Percentiles rank a stretch among this genome's conserved stretches.
Conservation (phyloP, 768 basidiomycete species). For the Leccinum broughii region DNA sequence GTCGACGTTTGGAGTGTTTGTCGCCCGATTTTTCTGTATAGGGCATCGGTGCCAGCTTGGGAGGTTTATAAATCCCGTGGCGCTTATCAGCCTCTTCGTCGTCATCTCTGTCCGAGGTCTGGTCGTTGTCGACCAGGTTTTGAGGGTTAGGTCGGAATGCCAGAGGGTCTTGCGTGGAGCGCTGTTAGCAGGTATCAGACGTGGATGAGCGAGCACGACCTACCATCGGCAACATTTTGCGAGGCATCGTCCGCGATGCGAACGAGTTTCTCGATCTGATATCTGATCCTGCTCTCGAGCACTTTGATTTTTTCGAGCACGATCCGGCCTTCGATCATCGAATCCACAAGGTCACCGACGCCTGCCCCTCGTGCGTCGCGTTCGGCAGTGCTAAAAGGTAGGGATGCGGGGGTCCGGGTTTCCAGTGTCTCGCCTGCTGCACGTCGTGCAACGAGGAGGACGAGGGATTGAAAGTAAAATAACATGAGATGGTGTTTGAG, state of each 20-base stretch:
- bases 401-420: slow-evolving; percentile 46
- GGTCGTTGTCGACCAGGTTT: slow-evolving; percentile 55
- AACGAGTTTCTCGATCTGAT: slow-evolving; percentile 95
- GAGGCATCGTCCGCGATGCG: slow-evolving; percentile 66
- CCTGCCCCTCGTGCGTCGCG: slow-evolving; percentile 55
- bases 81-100: slow-evolving; percentile 21
- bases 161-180: slow-evolving; percentile 66
- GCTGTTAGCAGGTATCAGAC: not conserved
- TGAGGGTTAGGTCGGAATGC: slow-evolving; percentile 90
- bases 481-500: slow-evolving; percentile 84
- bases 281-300: slow-evolving; percentile 84
- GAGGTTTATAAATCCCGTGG: slow-evolving; percentile 77
- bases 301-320: slow-evolving; percentile 87
- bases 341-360: slow-evolving; percentile 77
- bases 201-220: slow-evolving; percentile 13
- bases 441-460: slow-evolving; percentile 71
- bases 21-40: slow-evolving; percentile 62
- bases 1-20: slow-evolving; percentile 48
- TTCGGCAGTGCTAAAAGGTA: slow-evolving; percentile 52
- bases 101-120: slow-evolving; percentile 29
- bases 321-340: slow-evolving; percentile 75
- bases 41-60: slow-evolving; percentile 85
- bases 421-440: slow-evolving; percentile 63
- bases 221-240: slow-evolving; percentile 58
- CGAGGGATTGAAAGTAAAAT: slow-evolving; percentile 82